These are phyloP conservation scores for Berkeleyomyces basicola DNA, from an alignment of 2,329 filamentous ascomycete genomes.

Conservation along the genomic window DNA sequence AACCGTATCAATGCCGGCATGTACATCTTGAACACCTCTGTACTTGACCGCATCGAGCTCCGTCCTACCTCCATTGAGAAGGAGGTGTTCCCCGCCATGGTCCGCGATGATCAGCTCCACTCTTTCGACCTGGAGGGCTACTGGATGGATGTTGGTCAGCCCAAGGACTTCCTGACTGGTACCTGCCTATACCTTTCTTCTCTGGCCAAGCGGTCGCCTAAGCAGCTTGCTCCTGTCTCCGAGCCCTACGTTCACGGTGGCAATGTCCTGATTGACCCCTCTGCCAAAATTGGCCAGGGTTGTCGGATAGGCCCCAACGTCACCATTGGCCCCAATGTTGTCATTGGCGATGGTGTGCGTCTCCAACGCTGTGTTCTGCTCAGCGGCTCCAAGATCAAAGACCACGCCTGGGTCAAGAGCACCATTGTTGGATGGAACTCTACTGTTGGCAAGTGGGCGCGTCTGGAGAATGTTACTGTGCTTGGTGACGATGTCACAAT, in stretches of 20 bases:
- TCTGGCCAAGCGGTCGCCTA: constrained; percentile 75
- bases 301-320: constrained; percentile 97
- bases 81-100: constrained; percentile 93
- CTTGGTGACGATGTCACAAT: constrained; percentile 95
- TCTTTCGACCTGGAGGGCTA: constrained; percentile 94
- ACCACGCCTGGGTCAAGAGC: constrained; percentile 97
- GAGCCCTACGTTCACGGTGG: constrained; percentile 79
- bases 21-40: constrained; percentile 90
- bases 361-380: constrained; percentile 87
- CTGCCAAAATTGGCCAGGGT: constrained; percentile 94
- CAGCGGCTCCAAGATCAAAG: constrained; percentile 84
- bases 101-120: constrained; percentile 76
- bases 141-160: constrained; percentile 99
- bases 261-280: constrained; percentile 87
- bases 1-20: constrained; percentile 98
- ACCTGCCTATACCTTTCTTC: constrained; percentile 94
- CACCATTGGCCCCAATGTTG: constrained; percentile 81
- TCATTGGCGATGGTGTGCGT: constrained; percentile 84
- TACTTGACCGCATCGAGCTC: constrained; percentile 83
- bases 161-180: constrained; percentile 92
- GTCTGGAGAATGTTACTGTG: constrained; percentile 94
- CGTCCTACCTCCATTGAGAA: constrained; percentile 96
- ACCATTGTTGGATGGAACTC: constrained; percentile 99
- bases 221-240: constrained; percentile 56
- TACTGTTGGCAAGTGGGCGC: constrained; percentile 85